Base-by-base conservation (phyloP, 805 yeast genomes). In the Yarrowia porcina region DNA sequence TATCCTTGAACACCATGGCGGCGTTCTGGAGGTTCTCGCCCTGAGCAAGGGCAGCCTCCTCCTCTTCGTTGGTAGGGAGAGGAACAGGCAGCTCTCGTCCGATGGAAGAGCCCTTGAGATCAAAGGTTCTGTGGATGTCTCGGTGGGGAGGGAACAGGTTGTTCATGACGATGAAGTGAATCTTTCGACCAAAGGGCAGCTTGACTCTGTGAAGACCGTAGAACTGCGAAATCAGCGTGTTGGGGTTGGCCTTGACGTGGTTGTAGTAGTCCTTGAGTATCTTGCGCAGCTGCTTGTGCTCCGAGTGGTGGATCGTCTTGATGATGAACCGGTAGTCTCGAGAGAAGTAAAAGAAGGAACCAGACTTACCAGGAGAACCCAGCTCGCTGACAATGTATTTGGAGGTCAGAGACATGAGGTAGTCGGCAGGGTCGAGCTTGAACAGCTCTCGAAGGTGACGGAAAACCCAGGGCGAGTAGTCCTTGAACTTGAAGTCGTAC, bases 321-420 rank as follows among this genome's bases (percentile, higher is more conserved):
- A 94, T 96, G 71, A 94, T 94, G 75, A 89, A 94, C 66, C 93
- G 82, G 76, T 87, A 92, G 76, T 96, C 99, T 65, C 97, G 79
- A 6, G 97, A 90, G 74, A 89, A 96, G 77, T 94, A 94, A 72
- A 94, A 94, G 71, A 93, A 93, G 0, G 97, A 90, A 0, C 99
- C 99, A 70, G 96, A 88, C 73, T 94, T 94, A 3, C 99, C 99
- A 0, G 98, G 97, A 1, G 97, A 91, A 20, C 93, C 96, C 67
- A 91, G 78, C 75, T 93, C 97, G 27, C 94, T 88, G 38, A 94
- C 81, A 66, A 94, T 89, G 71, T 93, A 93, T 73, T 91, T 91
- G 20, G 97, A 93, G 0, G 98, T 93, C 67, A 94, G 80, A 0
- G 97, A 90, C 68, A 93, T 86, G 63, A 94, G 79, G 73, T 96